Evolutionary conservation across 345 rosid genomes (phyloP), one percentile per base, ranked within the genome.

Genomic region (Aquilaria sinensis): DNA sequence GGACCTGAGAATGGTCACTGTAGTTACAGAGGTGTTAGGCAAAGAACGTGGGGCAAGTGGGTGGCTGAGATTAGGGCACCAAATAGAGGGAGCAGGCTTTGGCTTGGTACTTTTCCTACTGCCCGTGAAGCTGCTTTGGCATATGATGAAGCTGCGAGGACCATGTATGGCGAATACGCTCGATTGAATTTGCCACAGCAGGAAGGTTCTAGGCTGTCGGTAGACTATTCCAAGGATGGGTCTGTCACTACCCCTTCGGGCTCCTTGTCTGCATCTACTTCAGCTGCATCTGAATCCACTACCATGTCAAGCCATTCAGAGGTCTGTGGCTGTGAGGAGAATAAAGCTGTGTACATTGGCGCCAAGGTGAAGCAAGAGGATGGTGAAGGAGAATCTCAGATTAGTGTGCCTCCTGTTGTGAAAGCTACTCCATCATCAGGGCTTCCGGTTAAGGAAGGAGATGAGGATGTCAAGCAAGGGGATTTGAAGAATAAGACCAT

Each of bases 11-110:
- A 90, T 51, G 61, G 74, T 9, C 9, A 10, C 33, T 84, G 81
- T 43, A 68, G 60, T 4, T 90, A 82, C 46, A 71, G 97, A 68
- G 97, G 97, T 7, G 97, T 88, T 51, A 84, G 97, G 67, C 97
- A 90, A 69, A 82, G 97, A 72, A 84, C 83, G 3, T 90, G 97
- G 97, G 97, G 97, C 0, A 90, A 87, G 74, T 90, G 97, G 97
- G 97, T 90, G 13, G 87, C 97, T 1, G 97, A 91, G 74, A 91
- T 91, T 50, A 74, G 97, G 59, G 85, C 86, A 64, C 97, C 97
- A 2, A 73, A 81, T 16, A 60, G 78, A 7, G 92, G 90, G 50
- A 66, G 46, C 31, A 71, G 97, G 77, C 70, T 91, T 3, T 91
- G 97, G 97, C 86, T 91, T 1, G 97, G 97, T 49, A 91, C 97